Base-by-base conservation (phyloP, 83 land plant species). In the Picea engelmannii region DNA sequence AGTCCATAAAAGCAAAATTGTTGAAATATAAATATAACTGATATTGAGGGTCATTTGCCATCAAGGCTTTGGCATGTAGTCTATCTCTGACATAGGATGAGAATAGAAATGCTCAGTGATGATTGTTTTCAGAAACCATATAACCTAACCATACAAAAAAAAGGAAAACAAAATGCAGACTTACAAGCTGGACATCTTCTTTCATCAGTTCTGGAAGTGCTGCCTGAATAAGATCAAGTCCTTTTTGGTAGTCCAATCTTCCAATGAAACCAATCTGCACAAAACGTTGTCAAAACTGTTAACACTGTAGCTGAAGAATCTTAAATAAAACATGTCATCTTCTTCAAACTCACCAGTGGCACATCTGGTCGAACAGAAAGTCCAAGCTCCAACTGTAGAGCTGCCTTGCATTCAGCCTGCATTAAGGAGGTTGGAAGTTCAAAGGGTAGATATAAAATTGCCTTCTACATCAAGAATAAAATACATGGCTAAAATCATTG, bases 171-270 rank as follows among this genome's bases (percentile, higher is more conserved):
- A 78, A 59, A 81, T 95, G 91, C 86, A 23, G 44, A 70, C 90
- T 83, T 91, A 95, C 98, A 81, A 96, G 89, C 84, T 96, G 98
- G 2, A 96, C 87, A 84, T 97, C 93, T 42, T 93, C 93, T 44
- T 86, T 79, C 96, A 97, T 79, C 10, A 97, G 80, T 78, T 93
- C 98, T 59, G 96, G 95, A 3, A 90, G 66, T 44, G 93, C 93
- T 25, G 79, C 78, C 21, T 80, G 87, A 8, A 97, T 91, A 16
- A 97, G 63, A 88, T 97, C 99, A 49, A 88, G 89, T 12, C 99
- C 99, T 76, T 97, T 97, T 79, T 97, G 99, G 81, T 95, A 95
- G 76, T 97, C 99, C 80, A 97, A 83, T 69, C 99, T 86, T 74
- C 99, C 99, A 82, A 97, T 97, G 70, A 97, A 97, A 27, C 96